Base-by-base conservation (phyloP, 2,329 filamentous ascomycete genomes). In the Metarhizium album region DNA sequence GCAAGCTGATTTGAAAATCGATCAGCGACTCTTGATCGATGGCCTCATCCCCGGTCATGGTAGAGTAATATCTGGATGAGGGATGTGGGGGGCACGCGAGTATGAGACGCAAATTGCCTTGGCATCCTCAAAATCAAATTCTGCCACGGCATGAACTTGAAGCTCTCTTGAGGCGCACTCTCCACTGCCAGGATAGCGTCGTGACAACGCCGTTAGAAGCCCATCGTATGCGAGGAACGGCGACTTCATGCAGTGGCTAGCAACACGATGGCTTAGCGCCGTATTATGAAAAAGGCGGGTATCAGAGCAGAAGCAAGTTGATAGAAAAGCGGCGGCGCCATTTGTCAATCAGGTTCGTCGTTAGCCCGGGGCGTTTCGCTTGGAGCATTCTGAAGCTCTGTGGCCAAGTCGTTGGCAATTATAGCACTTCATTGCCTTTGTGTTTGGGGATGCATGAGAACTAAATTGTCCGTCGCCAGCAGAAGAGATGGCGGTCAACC, bases 331-430 rank as follows among this genome's bases (percentile, higher is more conserved):
- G 24, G 22, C 40, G 16, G 24, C 40, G 22, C 9, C 22, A 18
- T 38, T 18, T 13, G 31, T 47, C 46, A 50, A 7, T 13, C 20
- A 5, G 40, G 8, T 43, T 13, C 13, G 11, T 3, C n/a, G 16
- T 43, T 18, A 43, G 20, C 40, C 40, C 22, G 20, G 6, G 24
- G 33, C 11, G 47, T 48, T 53, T 56, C 57, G 54, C 24, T 55
- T 68, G 2, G 79, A 74, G 60, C 83, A 86, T 20, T 81, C 73
- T 46, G 64, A 67, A 48, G 72, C 72, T 54, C 74, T 76, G 63
- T 87, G 84, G 1, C 83, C 83, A 33, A 70, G 68, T 55, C 79
- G 72, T 16, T 80, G 77, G 62, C 84, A 87, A 18, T 68, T 74
- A 64, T 76, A 79, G 62, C 84, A 87, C 45, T 70, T 71, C 55